Evolutionary conservation across 2,329 filamentous ascomycete species (phyloP).

Genomic region (Colletotrichum orchidophilum): DNA sequence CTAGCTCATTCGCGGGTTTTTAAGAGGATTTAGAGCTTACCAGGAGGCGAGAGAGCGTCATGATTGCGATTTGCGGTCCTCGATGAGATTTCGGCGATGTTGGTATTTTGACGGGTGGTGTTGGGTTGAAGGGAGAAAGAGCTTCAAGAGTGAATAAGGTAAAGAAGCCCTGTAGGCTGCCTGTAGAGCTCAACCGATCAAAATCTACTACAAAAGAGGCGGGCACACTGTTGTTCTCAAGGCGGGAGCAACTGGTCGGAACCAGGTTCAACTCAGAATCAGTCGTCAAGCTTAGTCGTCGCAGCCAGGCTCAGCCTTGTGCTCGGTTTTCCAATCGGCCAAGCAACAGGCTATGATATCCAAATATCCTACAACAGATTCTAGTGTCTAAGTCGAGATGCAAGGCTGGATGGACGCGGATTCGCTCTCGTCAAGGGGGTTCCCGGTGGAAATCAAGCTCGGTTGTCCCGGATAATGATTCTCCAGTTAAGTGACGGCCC

Average conservation of each 20-base stretch:
- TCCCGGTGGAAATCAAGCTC: not conserved
- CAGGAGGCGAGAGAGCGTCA: conserved; percentile 15
- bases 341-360: not conserved
- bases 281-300: conserved; percentile 1
- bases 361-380: not conserved
- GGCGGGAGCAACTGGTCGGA: not conserved
- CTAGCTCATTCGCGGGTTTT: not conserved
- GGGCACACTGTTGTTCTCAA: conserved; percentile 3
- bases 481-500: not conserved
- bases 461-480: conserved; percentile 8
- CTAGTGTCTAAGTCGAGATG: not conserved
- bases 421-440: not conserved
- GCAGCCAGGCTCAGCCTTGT: conserved; percentile 15
- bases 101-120: not conserved
- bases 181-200: not conserved
- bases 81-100: not conserved
- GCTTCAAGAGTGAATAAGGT: not conserved
- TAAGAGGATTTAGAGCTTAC: not conserved
- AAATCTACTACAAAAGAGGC: not conserved
- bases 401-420: not conserved
- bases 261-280: not conserved
- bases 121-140: not conserved
- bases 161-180: not conserved
- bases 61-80: not conserved
- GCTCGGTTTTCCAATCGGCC: not conserved